phyloP scores from a whole-genome alignment of 208 protist genomes.

The Dictyostelium gargantuum region DNA sequence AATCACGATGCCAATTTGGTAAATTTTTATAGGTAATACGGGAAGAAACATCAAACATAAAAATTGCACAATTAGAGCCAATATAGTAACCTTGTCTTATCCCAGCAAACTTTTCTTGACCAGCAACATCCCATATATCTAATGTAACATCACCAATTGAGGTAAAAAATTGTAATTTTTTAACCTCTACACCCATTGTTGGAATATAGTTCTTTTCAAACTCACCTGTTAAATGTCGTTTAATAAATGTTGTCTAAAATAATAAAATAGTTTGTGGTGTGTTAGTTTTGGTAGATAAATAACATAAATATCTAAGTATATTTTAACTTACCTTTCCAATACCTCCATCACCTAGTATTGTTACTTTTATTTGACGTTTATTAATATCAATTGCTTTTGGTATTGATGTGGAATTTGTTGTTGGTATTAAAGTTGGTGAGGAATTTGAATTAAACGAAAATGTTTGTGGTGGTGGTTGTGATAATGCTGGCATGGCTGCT shows the following conservation, averaged over 20 bases:
- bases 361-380: conserved; percentile 91
- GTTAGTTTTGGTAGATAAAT: no score
- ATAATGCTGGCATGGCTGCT: no score
- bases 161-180: conserved; percentile 98
- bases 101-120: conserved; percentile 99
- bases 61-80: conserved; percentile 99
- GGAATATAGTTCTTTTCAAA: conserved; percentile 99
- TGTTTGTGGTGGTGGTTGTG: no score
- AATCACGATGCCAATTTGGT: conserved; percentile 99
- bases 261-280: background rate
- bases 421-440: no score
- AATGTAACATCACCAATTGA: conserved; percentile 98
- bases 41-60: conserved; percentile 99
- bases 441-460: no score
- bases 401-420: no score
- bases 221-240: conserved; percentile 99
- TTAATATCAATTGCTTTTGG: no score
- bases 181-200: conserved; percentile 97
- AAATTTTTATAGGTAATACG: conserved; percentile 99
- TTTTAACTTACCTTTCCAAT: conserved; percentile 92
- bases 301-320: no score
- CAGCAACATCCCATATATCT: conserved; percentile 98
- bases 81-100: conserved; percentile 99
- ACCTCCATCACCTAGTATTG: conserved; percentile 99
- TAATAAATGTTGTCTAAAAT: conserved; percentile 99